These are phyloP conservation scores for Protomyces arabidopsidicola DNA, from an alignment of 1,139 yeast genomes.

Conservation along the genomic window DNA sequence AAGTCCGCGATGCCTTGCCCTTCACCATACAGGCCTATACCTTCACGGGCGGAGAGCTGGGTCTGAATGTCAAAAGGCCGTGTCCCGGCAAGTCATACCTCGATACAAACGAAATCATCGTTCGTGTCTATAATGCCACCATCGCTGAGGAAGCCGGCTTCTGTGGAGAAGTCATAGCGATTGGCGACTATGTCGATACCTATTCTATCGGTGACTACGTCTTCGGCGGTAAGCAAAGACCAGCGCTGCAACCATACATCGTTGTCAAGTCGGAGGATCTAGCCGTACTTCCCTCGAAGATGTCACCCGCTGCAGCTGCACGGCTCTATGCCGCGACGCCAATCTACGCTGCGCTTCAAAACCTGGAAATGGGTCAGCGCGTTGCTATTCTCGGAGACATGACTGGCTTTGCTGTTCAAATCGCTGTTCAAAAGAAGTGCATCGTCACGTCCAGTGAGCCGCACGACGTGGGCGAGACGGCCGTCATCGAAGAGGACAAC, in stretches of 20 bases:
- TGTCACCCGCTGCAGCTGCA: conserved; percentile 20
- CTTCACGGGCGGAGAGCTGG: background rate
- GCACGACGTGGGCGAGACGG: conserved; percentile 21
- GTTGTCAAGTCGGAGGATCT: conserved; percentile 22
- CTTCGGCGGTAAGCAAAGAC: conserved; percentile 10
- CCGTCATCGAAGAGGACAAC: conserved; percentile 19
- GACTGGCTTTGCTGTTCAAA: conserved; percentile 26
- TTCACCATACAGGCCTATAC: conserved; percentile 2
- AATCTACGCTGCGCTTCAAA: conserved; percentile 2
- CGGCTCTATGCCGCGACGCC: conserved; percentile 16
- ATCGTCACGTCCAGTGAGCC: conserved; percentile 18
- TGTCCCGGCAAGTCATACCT: conserved; percentile 20
- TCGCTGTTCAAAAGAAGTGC: conserved; percentile 12
- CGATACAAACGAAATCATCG: conserved; percentile 18
- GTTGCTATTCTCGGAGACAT: conserved; percentile 12
- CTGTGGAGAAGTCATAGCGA: conserved; percentile 23
- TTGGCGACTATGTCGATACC: conserved; percentile 21
- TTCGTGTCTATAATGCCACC: conserved; percentile 23
- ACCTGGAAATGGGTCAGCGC: background rate
- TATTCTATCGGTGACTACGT: conserved; percentile 16
- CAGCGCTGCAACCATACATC: conserved; percentile 14
- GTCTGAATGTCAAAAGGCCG: background rate
- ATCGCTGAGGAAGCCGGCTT: conserved; percentile 17
- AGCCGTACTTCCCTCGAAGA: background rate
- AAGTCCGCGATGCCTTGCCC: conserved; percentile 8